These are phyloP conservation scores for Termitomyces sp. DNA, from an alignment of 768 basidiomycete genomes.

Conservation along the genomic window DNA sequence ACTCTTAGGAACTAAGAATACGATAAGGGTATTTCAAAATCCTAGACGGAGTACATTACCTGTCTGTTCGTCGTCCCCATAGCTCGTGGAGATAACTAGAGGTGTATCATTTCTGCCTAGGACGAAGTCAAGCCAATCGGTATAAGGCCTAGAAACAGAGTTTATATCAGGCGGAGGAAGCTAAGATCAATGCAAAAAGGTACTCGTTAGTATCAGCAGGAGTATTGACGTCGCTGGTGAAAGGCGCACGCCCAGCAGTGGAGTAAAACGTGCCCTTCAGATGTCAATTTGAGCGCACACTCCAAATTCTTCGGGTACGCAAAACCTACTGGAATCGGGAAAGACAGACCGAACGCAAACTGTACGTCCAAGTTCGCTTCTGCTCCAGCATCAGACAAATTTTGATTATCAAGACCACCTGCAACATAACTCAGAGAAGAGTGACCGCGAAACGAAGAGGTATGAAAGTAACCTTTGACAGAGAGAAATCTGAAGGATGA, in stretches of 20 bases:
- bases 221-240: slow-evolving; percentile 38
- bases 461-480: slow-evolving; percentile 42
- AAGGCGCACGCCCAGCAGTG: slow-evolving; percentile 59
- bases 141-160: slow-evolving; percentile 16
- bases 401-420: slow-evolving; percentile 65
- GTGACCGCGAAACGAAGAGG: neutral
- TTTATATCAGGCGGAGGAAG: neutral
- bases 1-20: slow-evolving; percentile 42
- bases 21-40: neutral
- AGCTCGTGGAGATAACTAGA: slow-evolving; percentile 65
- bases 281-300: neutral
- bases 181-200: neutral
- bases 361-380: slow-evolving; percentile 71
- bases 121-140: slow-evolving; percentile 61
- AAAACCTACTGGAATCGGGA: slow-evolving; percentile 41
- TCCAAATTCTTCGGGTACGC: neutral
- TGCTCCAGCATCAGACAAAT: slow-evolving; percentile 39
- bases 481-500: slow-evolving; percentile 49
- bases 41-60: slow-evolving; percentile 26
- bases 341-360: slow-evolving; percentile 59
- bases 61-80: slow-evolving; percentile 69
- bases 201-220: slow-evolving; percentile 34
- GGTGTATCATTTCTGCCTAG: slow-evolving; percentile 40
- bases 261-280: slow-evolving; percentile 49
- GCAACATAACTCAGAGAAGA: slow-evolving; percentile 9